Percentiles rank a stretch among this genome's conserved stretches.
Conservation (phyloP, 148 eudicot genomes). For the Arctostaphylos glauca region DNA sequence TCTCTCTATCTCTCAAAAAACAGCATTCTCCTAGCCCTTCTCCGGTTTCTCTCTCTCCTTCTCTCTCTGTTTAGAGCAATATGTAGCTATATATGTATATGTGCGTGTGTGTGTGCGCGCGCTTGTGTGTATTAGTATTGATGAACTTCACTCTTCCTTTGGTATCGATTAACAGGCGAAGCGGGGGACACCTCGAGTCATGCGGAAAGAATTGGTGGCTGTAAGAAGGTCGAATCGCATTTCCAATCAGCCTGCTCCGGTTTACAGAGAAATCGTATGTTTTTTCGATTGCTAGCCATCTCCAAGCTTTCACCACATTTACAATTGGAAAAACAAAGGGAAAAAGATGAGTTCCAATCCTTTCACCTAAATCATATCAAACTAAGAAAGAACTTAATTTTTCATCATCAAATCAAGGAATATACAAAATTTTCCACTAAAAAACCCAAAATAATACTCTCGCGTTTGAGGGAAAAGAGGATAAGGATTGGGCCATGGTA, state of each 20-base stretch:
- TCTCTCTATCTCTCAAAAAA: constrained; percentile 49
- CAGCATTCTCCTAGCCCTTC: constrained; percentile 54
- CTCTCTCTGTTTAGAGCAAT: constrained; percentile 5
- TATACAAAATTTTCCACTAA: too few relatives aligned
- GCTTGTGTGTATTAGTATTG: neutral
- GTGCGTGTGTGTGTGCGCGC: too few relatives aligned
- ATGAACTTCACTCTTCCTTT: neutral
- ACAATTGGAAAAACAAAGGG: too few relatives aligned
- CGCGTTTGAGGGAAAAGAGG: too few relatives aligned
- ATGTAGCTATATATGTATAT: too few relatives aligned
- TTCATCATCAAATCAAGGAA: too few relatives aligned
- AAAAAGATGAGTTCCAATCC: too few relatives aligned
- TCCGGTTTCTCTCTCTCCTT: constrained; percentile 43
- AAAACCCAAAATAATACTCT: too few relatives aligned
- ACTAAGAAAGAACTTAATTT: too few relatives aligned
- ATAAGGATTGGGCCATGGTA: neutral
- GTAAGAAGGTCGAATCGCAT: constrained; percentile 80
- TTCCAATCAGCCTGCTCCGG: constrained; percentile 59
- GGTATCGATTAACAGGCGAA: constrained; percentile 45
- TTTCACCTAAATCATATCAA: neutral
- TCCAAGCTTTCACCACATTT: too few relatives aligned
- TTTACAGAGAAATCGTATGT: constrained; percentile 46
- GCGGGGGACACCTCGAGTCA: constrained; percentile 41
- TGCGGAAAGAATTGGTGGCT: constrained; percentile 48
- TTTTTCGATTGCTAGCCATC: neutral